Conservation (phyloP, 2,329 filamentous ascomycete species). For the Alternaria sp. region DNA sequence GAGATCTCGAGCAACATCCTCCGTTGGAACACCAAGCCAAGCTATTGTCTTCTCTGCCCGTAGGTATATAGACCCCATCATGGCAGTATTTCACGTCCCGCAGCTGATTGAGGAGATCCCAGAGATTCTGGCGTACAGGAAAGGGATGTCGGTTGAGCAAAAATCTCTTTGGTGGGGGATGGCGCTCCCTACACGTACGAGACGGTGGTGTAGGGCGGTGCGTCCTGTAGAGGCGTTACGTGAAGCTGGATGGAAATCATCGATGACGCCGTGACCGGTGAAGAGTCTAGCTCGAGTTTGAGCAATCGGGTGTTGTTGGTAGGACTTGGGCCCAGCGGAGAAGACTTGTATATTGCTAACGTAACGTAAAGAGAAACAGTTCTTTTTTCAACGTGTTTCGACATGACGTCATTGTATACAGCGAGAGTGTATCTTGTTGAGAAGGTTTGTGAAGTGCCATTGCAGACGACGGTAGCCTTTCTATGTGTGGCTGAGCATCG, state of each 20-base stretch:
- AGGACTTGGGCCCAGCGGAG: not conserved
- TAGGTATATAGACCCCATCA: not conserved
- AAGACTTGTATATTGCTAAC: not conserved
- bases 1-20: not conserved
- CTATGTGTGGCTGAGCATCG: not conserved
- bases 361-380: not conserved
- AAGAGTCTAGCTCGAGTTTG: not conserved
- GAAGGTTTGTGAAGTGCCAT: not conserved
- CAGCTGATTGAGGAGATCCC: not conserved
- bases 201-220: not conserved
- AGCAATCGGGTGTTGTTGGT: not conserved
- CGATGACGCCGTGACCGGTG: not conserved
- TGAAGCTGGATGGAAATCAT: not conserved
- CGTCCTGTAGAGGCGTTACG: rapidly evolving
- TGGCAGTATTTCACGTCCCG: not conserved
- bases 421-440: not conserved
- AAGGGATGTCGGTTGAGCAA: not conserved
- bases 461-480: not conserved
- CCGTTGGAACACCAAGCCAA: not conserved
- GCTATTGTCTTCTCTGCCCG: not conserved
- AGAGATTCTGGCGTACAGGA: not conserved
- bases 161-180: not conserved
- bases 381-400: not conserved
- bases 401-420: not conserved
- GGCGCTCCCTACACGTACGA: not conserved